Evolutionary conservation across 2,329 filamentous ascomycete species (phyloP).

Genomic region (Celoporthe dispersa): DNA sequence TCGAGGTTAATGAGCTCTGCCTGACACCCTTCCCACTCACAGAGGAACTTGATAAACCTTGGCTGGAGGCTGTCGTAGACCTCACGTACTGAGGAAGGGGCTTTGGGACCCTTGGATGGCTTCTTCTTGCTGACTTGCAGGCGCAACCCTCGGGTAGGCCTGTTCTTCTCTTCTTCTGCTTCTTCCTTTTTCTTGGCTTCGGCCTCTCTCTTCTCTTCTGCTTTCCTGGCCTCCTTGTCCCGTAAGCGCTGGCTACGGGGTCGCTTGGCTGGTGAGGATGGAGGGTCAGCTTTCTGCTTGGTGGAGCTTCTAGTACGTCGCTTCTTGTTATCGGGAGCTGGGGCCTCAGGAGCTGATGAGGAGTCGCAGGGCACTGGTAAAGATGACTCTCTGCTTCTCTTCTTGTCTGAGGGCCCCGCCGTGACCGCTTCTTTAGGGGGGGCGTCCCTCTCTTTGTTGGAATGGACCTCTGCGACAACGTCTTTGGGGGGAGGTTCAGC

Average conservation of each 20-base stretch:
- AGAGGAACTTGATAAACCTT: slow-evolving; percentile 1
- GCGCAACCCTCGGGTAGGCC: slow-evolving; percentile 1
- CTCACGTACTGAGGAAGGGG: not conserved
- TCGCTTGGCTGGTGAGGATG: not conserved
- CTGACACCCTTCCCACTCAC: slow-evolving; percentile 19
- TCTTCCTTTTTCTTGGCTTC: not conserved
- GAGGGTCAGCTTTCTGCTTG: not conserved
- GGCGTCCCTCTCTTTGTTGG: too few species aligned
- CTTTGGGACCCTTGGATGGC: not conserved
- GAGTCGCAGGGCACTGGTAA: not conserved
- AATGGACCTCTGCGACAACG: too few species aligned
- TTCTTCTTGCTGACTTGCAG: not conserved
- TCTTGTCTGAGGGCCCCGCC: not conserved
- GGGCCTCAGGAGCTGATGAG: too few species aligned
- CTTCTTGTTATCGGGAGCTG: not conserved
- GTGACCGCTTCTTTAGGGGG: not conserved
- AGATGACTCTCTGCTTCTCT: not conserved
- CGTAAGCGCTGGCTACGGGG: not conserved
- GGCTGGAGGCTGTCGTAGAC: slow-evolving; percentile 16
- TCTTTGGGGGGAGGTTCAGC: too few species aligned
- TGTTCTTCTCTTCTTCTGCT: not conserved
- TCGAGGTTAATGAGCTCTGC: slow-evolving; percentile 17
- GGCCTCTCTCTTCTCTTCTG: not conserved
- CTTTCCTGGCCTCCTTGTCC: not conserved
- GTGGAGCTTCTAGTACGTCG: not conserved